Evolutionary conservation across 805 yeast species (phyloP), one percentile per base, ranked within the genome.

Genomic region (Sugiyamaella smithiae): DNA sequence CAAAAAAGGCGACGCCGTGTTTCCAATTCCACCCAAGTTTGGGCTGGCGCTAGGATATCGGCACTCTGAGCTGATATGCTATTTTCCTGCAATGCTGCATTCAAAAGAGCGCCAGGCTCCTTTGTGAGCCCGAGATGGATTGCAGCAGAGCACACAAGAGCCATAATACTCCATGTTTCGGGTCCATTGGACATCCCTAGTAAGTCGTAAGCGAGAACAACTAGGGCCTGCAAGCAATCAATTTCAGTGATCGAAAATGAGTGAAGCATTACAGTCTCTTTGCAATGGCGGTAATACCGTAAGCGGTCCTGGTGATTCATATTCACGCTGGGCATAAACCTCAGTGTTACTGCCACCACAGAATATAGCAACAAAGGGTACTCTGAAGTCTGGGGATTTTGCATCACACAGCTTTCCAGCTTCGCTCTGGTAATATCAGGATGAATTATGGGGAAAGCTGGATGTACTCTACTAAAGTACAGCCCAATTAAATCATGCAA

Each of bases 391-490:
- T 4, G 5, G 4, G 38, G 7, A 12, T 14, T 3, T 19, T 4
- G 22, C 11, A 16, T 12, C 9, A 45, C 19, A 14, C 41, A 23
- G 6, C 17, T 14, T 12, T 37, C 42, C 26, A 51, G 29, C 22
- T 32, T 28, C 11, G 45, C 14, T 35, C 49, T 45, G 14, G 58
- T 35, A 7, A 43, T 29, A 12, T 45, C 47, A 12, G 51, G 46
- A 38, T 88, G 95, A 48, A 88, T 65, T 12, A 88, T 83, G 0
- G 96, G 96, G 64, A 85, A 85, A 9, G 85, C 81, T 0, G 95
- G 93, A 62, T 88, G 95, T 20, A 88, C 78, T 9, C 84, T 76
- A 50, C 85, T 75, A 66, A 88, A 87, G 59, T 85, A 88, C 14
- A 86, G 72, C 54, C 85, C 85, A 31, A 88, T 80, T 46, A 88